Percentiles rank a stretch among this genome's conserved stretches.
These are phyloP conservation scores for Talaromyces sp. DNA, from an alignment of 2,329 filamentous ascomycete genomes.

Conservation along the genomic window DNA sequence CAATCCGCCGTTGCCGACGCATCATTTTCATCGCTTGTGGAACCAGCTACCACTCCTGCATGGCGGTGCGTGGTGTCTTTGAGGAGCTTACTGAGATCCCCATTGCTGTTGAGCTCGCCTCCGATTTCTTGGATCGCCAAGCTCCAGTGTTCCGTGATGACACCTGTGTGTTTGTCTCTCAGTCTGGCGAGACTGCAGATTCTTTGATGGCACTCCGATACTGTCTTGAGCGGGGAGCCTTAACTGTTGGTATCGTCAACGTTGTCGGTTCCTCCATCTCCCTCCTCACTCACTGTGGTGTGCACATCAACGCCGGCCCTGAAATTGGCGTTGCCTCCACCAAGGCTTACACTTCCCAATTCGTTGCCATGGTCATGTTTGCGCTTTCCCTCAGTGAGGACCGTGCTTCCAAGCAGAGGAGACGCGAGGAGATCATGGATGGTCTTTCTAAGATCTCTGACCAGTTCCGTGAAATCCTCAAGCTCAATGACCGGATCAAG, in stretches of 20 bases:
- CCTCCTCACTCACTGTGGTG: slow-evolving; percentile 97
- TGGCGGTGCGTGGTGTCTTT: slow-evolving; percentile 96
- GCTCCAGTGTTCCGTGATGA: slow-evolving; percentile 99
- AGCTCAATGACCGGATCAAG: slow-evolving; percentile 92
- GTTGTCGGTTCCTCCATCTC: slow-evolving; percentile 98
- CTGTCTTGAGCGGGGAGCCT: slow-evolving; percentile 92
- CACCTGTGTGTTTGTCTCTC: slow-evolving; percentile 97
- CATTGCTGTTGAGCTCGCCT: slow-evolving; percentile 92
- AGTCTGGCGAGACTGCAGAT: slow-evolving; percentile 97
- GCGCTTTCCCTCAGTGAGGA: slow-evolving; percentile 94
- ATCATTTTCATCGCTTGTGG: slow-evolving; percentile 99
- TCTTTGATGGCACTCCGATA: slow-evolving; percentile 95
- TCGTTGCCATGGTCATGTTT: slow-evolving; percentile 99
- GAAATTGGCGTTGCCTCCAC: slow-evolving; percentile 99
- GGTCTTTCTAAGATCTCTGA: slow-evolving; percentile 80
- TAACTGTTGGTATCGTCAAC: slow-evolving; percentile 98
- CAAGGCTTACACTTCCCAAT: slow-evolving; percentile 99
- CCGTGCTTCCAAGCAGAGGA: slow-evolving; percentile 85
- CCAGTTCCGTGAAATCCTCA: slow-evolving; percentile 87
- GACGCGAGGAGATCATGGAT: slow-evolving; percentile 93
- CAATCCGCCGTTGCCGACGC: slow-evolving; percentile 91
- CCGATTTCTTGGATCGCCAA: slow-evolving; percentile 94
- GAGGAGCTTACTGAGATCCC: slow-evolving; percentile 98
- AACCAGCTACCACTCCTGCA: slow-evolving; percentile 98
- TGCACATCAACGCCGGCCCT: slow-evolving; percentile 97